phyloP scores from a whole-genome alignment of 768 basidiomycete species.

The Agaricus subrufescens region DNA sequence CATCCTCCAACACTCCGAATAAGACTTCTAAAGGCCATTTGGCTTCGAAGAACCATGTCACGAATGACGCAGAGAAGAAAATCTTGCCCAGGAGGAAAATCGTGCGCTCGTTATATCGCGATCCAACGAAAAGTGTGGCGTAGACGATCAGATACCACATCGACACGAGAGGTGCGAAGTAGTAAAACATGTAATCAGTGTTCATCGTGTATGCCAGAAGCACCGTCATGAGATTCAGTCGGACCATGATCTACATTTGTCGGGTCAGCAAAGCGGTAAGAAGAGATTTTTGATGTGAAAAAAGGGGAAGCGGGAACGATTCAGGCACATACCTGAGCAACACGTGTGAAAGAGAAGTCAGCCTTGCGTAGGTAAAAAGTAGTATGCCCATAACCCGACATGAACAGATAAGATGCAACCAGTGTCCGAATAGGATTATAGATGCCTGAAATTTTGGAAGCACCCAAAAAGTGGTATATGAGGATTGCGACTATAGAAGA shows the following conservation, averaged over 20 bases:
- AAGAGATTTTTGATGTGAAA: slow-evolving; percentile 4
- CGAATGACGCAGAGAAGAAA: slow-evolving; percentile 51
- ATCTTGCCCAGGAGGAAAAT: slow-evolving; percentile 71
- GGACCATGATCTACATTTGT: slow-evolving; percentile 57
- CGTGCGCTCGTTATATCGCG: slow-evolving; percentile 67
- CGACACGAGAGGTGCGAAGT: slow-evolving; percentile 86
- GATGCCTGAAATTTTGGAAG: slow-evolving; percentile 88
- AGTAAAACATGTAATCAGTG: slow-evolving; percentile 88
- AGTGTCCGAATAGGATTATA: slow-evolving; percentile 89
- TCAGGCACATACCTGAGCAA: slow-evolving; percentile 55
- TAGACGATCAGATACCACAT: slow-evolving; percentile 90
- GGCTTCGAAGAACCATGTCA: slow-evolving; percentile 64
- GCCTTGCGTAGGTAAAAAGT: slow-evolving; percentile 87
- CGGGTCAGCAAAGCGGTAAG: slow-evolving; percentile 2
- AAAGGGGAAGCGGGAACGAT: neutral
- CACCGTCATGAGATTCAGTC: slow-evolving; percentile 81
- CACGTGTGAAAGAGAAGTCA: slow-evolving; percentile 75
- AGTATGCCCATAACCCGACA: slow-evolving; percentile 91
- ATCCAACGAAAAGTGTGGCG: slow-evolving; percentile 66
- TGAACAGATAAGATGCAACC: slow-evolving; percentile 87
- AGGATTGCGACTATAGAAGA: slow-evolving; percentile 66
- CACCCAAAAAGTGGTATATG: slow-evolving; percentile 89
- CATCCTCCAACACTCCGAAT: slow-evolving; percentile 57
- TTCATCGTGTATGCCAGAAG: slow-evolving; percentile 87
- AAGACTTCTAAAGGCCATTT: slow-evolving; percentile 56